Percentiles rank a stretch among this genome's conserved stretches.
Conservation (phyloP, 805 yeast genomes). For the Candida qinlingensis region DNA sequence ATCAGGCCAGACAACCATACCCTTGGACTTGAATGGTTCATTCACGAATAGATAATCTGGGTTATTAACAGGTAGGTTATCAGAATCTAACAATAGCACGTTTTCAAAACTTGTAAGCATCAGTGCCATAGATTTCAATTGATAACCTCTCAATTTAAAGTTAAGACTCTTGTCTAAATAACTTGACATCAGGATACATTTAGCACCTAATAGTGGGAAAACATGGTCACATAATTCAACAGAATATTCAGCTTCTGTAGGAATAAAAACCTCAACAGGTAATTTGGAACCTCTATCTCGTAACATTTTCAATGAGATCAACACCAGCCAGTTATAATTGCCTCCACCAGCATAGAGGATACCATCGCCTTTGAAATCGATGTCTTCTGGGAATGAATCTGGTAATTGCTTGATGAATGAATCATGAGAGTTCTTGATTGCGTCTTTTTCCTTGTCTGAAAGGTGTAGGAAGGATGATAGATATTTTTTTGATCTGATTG, state of each 20-base stretch:
- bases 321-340: conserved; percentile 56
- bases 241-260: conserved; percentile 65
- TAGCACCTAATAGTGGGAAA: conserved; percentile 62
- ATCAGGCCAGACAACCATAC: conserved; percentile 60
- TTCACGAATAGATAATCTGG: conserved; percentile 39
- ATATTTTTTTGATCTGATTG: conserved; percentile 22
- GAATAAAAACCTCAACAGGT: conserved; percentile 82
- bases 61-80: conserved; percentile 50
- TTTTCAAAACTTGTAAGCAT: conserved; percentile 75
- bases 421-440: conserved; percentile 18
- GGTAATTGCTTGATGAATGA: conserved; percentile 31
- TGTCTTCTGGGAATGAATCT: conserved; percentile 33
- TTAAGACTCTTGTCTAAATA: conserved; percentile 34
- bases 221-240: conserved; percentile 60
- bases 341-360: conserved; percentile 77
- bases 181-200: conserved; percentile 49
- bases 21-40: conserved; percentile 33
- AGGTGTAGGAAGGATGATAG: conserved; percentile 16
- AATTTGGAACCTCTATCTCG: conserved; percentile 60
- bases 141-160: conserved; percentile 50
- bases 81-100: conserved; percentile 71
- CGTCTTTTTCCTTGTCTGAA: conserved; percentile 11
- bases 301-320: conserved; percentile 46
- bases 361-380: conserved; percentile 46
- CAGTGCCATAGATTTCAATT: conserved; percentile 67